Conservation (phyloP, 495 filamentous ascomycete genomes). For the Aspergillus indologenus region DNA sequence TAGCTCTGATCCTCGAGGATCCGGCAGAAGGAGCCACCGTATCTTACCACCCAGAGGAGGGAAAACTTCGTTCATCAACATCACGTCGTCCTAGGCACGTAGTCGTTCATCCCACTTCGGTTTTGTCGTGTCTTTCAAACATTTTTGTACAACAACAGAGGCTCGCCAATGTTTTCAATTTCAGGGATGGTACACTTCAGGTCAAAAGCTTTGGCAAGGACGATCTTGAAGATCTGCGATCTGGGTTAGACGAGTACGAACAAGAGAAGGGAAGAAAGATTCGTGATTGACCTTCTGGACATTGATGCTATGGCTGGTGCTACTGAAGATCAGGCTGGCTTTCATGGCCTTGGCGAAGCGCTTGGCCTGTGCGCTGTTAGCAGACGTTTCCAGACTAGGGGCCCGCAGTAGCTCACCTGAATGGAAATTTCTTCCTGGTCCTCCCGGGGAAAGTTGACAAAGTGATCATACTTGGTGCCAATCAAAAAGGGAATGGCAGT, state of each 20-base stretch:
- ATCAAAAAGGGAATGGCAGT: constrained; percentile 96
- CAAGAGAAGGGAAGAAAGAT: too few relatives aligned
- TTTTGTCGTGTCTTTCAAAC: constrained; percentile 41
- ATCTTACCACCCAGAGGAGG: constrained; percentile 13
- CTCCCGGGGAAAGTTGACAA: constrained; percentile 94
- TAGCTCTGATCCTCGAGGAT: constrained; percentile 13
- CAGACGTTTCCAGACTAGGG: not conserved
- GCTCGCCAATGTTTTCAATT: constrained; percentile 95
- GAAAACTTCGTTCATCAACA: constrained; percentile 36
- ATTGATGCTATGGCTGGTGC: constrained; percentile 98
- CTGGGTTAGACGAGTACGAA: constrained; percentile 21
- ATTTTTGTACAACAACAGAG: constrained; percentile 88
- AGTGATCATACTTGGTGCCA: constrained; percentile 98
- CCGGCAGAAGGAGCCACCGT: constrained; percentile 7
- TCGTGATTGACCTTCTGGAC: constrained; percentile 79
- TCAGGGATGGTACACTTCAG: constrained; percentile 98
- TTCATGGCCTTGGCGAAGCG: constrained; percentile 98
- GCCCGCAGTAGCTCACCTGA: constrained; percentile 56
- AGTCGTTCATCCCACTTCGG: constrained; percentile 29
- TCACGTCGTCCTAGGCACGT: constrained; percentile 43
- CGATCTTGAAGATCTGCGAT: constrained; percentile 95
- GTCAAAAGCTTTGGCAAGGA: constrained; percentile 96
- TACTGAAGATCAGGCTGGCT: constrained; percentile 94
- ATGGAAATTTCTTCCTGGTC: constrained; percentile 98
- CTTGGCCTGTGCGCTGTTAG: constrained; percentile 61